Conservation (phyloP, 169 alveolate species). For the Plasmodium relictum region DNA sequence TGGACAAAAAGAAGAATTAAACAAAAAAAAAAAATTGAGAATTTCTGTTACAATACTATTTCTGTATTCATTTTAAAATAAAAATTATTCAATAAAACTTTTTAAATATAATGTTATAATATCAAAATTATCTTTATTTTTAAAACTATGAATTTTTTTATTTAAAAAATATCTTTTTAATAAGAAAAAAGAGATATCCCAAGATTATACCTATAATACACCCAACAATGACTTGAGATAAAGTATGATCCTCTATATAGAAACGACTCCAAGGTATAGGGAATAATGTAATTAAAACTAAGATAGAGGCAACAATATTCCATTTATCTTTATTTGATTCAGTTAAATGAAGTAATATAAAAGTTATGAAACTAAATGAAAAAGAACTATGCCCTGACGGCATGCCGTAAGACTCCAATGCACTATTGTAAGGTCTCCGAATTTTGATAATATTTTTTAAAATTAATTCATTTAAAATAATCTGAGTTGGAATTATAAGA, state of each 20-base stretch:
- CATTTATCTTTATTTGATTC: slow-evolving; percentile 77
- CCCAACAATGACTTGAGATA: slow-evolving; percentile 78
- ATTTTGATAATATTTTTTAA: slow-evolving; percentile 76
- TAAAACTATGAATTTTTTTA: neutral
- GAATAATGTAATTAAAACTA: slow-evolving; percentile 39
- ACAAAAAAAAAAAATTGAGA: too few species aligned
- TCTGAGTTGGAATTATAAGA: slow-evolving; percentile 28
- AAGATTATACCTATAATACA: slow-evolving; percentile 50
- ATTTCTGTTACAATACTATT: too few species aligned
- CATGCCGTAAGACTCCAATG: slow-evolving; percentile 80
- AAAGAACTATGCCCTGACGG: slow-evolving; percentile 81
- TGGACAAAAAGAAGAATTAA: too few species aligned
- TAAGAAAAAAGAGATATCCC: neutral
- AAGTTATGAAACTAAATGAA: slow-evolving; percentile 70
- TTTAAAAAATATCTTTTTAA: slow-evolving; percentile 13
- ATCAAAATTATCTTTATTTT: too few species aligned
- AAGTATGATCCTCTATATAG: slow-evolving; percentile 79
- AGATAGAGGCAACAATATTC: slow-evolving; percentile 39
- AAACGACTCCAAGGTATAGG: slow-evolving; percentile 84
- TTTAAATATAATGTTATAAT: too few species aligned
- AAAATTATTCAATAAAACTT: too few species aligned
- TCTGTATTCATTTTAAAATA: too few species aligned
- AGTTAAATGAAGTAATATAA: slow-evolving; percentile 47
- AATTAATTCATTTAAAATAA: slow-evolving; percentile 48
- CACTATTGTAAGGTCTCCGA: slow-evolving; percentile 79